Conservation (phyloP, 129 eudicot species). For the Chrysanthemum lavandulifolium region DNA sequence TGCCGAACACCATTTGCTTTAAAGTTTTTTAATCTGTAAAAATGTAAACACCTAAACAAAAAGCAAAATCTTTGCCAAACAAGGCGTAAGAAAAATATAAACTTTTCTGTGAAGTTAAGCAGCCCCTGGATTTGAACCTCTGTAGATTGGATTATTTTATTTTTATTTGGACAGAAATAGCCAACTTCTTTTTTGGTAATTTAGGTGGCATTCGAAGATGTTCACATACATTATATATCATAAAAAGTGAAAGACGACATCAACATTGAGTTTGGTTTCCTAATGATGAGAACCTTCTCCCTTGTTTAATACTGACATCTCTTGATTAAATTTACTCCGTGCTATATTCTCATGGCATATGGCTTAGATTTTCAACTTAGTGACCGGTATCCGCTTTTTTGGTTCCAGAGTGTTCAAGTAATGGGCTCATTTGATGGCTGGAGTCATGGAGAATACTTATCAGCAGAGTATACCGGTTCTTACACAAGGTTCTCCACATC, state of each 20-base stretch:
- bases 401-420: constrained; percentile 79
- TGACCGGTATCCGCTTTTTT: constrained; percentile 11
- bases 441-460: constrained; percentile 88
- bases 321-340: background rate
- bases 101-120: background rate
- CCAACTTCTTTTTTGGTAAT: background rate
- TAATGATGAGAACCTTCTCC: background rate
- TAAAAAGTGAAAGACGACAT: background rate
- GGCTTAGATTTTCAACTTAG: background rate
- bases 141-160: background rate
- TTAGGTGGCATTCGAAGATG: background rate
- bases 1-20: background rate
- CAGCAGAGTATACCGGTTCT: constrained; percentile 83
- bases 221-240: background rate
- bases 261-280: background rate
- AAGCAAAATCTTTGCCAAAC: background rate
- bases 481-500: constrained; percentile 69
- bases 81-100: background rate
- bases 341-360: background rate
- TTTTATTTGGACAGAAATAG: background rate
- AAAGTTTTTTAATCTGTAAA: background rate
- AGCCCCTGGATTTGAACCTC: background rate
- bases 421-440: constrained; percentile 98
- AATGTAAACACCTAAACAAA: background rate
- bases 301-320: background rate